Evolutionary conservation across 257 asterid genomes (phyloP).

Genomic region (Solanum clarkiae): DNA sequence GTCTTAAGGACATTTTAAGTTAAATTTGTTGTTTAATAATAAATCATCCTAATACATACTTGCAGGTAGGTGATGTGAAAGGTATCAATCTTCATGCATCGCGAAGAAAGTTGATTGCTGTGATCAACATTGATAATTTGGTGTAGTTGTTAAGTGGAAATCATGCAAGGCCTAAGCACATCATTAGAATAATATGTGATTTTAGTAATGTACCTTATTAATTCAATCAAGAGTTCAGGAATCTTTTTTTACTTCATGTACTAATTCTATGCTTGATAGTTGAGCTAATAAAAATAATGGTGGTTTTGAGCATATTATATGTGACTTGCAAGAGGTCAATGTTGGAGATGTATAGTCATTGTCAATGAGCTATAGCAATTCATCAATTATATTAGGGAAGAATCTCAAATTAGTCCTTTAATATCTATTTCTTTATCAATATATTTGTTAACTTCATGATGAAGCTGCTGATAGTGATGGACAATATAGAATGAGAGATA

Average conservation of each 20-base stretch:
- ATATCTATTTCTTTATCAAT: not conserved
- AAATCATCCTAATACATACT: not conserved
- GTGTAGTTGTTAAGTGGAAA: not conserved
- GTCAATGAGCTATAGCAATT: not conserved
- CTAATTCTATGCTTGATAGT: not conserved
- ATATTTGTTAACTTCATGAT: not conserved
- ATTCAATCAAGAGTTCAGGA: not conserved
- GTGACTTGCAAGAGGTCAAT: not conserved
- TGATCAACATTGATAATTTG: not conserved
- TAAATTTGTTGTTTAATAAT: not conserved
- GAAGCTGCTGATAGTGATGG: not conserved
- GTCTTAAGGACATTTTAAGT: too few species aligned
- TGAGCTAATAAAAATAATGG: not conserved
- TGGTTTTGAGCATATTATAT: not conserved
- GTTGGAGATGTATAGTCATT: not conserved
- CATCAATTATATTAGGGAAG: not conserved
- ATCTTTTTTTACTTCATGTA: not conserved
- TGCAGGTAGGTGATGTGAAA: conserved; percentile 4
- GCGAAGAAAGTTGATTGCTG: conserved; percentile 3
- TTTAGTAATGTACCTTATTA: not conserved
- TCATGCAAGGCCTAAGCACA: not conserved
- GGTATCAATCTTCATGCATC: not conserved
- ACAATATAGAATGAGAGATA: not conserved
- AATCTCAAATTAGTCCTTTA: not conserved
- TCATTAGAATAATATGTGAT: not conserved